These are phyloP conservation scores for Capronia epimyces DNA, from an alignment of 2,329 filamentous ascomycete genomes.

Conservation along the genomic window DNA sequence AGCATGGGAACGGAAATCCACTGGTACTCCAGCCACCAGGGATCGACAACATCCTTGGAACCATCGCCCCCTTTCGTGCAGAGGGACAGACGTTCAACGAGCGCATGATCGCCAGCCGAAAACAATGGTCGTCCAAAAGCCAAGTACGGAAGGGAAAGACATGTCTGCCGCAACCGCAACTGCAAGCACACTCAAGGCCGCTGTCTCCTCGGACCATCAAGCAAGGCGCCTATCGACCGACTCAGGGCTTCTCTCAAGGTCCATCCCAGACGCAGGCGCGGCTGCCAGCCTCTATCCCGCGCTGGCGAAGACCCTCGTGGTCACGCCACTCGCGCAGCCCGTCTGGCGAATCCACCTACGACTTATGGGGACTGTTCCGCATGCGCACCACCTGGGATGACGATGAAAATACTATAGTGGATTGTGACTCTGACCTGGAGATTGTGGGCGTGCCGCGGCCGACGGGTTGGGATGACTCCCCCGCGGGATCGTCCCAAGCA, in stretches of 20 bases:
- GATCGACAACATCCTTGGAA: not conserved
- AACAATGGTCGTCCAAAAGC: not conserved
- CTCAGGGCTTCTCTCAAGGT: not conserved
- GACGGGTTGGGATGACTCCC: not conserved
- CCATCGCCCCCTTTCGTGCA: not conserved
- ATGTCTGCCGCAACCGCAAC: not conserved
- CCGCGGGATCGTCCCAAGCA: not conserved
- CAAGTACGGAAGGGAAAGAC: not conserved
- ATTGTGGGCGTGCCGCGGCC: not conserved
- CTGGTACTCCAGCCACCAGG: not conserved
- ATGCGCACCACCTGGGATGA: conserved; percentile 3
- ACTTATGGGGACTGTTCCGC: conserved; percentile 1
- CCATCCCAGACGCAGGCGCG: not conserved
- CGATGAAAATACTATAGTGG: not conserved
- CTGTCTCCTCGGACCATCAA: not conserved
- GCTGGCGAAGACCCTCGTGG: not conserved
- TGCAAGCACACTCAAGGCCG: not conserved
- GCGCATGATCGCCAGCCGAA: not conserved
- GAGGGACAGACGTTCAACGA: not conserved
- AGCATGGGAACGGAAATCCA: not conserved
- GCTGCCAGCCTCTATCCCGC: not conserved
- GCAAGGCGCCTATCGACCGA: not conserved
- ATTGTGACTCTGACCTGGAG: not conserved
- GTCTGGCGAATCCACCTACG: conserved; percentile 1
- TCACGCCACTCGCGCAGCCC: conserved; percentile 1